Evolutionary conservation across 192 early-diverging fungal genomes (phyloP).

Genomic region (Diversispora eburnea): DNA sequence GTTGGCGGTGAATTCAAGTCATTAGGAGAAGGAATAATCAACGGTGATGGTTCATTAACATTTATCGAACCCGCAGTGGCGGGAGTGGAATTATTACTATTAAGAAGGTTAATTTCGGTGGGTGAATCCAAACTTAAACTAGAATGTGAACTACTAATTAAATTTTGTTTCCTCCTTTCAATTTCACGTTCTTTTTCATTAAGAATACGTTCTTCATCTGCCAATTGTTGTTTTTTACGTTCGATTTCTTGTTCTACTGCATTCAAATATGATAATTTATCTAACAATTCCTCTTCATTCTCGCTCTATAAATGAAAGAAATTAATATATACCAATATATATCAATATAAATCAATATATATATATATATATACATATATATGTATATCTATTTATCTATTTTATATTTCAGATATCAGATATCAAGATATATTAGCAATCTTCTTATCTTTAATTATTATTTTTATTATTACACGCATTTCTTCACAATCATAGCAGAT

Average conservation of each 20-base stretch:
- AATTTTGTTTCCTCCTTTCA: neutral
- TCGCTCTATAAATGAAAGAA: neutral
- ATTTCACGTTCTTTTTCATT: constrained; percentile 5
- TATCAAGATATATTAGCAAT: neutral
- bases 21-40: neutral
- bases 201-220: constrained; percentile 11
- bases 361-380: neutral
- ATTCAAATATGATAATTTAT: constrained; percentile 16
- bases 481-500: neutral
- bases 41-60: neutral
- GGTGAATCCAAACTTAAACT: neutral
- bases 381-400: no score
- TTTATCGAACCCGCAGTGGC: neutral
- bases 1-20: no score
- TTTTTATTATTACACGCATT: neutral
- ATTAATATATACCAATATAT: neutral
- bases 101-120: neutral
- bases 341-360: no score
- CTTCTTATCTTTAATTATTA: neutral
- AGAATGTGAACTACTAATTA: neutral
- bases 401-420: neutral
- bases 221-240: constrained; percentile 20
- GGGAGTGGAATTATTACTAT: neutral
- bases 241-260: constrained; percentile 28
- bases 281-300: constrained; percentile 13